A percentile compares a stretch with the other conserved stretches of the same genome.
phyloP scores from a whole-genome alignment of 768 basidiomycete genomes.

The Lepiota subincarnata region DNA sequence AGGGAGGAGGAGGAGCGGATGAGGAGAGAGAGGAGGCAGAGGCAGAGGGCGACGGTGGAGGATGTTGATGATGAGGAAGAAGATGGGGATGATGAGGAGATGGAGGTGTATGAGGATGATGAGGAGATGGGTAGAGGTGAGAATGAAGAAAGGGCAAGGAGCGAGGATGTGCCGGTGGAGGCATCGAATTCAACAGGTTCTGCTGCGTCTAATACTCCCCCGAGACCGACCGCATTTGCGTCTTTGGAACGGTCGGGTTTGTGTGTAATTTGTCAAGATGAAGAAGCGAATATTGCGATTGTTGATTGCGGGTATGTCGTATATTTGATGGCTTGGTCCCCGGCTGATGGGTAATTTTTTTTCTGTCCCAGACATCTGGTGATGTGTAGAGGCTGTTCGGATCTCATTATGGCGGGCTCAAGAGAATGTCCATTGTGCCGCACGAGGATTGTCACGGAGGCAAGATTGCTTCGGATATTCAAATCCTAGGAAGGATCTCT shows the following conservation, averaged over 20 bases:
- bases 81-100: constrained; percentile 14
- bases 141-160: background rate
- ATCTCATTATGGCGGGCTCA: constrained; percentile 72
- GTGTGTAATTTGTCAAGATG: constrained; percentile 92
- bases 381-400: constrained; percentile 76
- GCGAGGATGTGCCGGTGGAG: background rate
- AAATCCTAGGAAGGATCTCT: constrained; percentile 32
- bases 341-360: background rate
- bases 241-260: constrained; percentile 66
- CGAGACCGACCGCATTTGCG: constrained; percentile 33
- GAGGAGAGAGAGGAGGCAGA: constrained; percentile 18
- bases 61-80: constrained; percentile 15
- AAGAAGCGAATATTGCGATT: constrained; percentile 89
- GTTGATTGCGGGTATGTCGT: constrained; percentile 86
- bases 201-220: constrained; percentile 24
- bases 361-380: constrained; percentile 67
- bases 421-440: constrained; percentile 89
- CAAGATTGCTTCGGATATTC: constrained; percentile 74
- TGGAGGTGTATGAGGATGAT: background rate
- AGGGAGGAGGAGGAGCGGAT: constrained; percentile 16
- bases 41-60: constrained; percentile 17
- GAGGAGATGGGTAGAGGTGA: background rate
- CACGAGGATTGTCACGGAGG: constrained; percentile 83
- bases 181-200: no score
- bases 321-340: background rate